phyloP scores from a whole-genome alignment of 2,329 filamentous ascomycete genomes.

The Trichophyton schoenleinii region DNA sequence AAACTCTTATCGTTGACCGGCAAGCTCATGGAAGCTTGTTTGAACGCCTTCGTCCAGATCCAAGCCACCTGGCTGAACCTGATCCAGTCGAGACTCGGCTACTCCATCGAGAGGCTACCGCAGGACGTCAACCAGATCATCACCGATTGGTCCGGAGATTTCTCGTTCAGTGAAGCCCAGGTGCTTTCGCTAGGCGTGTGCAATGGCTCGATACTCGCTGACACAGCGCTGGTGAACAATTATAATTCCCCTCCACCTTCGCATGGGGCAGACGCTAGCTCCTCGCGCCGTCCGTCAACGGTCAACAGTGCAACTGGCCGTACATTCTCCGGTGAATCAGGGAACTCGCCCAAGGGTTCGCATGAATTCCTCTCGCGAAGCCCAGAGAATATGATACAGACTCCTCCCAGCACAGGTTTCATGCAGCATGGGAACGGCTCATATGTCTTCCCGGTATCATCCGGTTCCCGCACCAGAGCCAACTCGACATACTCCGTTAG shows the following conservation, averaged over 20 bases:
- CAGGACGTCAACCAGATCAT: slow-evolving; percentile 60
- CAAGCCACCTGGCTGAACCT: slow-evolving; percentile 72
- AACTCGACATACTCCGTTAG: slow-evolving; percentile 43
- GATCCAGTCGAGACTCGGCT: slow-evolving; percentile 63
- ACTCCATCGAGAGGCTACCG: slow-evolving; percentile 55
- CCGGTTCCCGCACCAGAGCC: slow-evolving; percentile 39
- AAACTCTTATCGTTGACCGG: slow-evolving; percentile 70
- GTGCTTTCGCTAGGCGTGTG: slow-evolving; percentile 61
- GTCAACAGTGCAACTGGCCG: slow-evolving; percentile 39
- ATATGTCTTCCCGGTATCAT: slow-evolving; percentile 11
- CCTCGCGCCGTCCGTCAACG: slow-evolving; percentile 38
- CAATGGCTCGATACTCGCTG: slow-evolving; percentile 54
- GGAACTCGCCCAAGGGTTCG: slow-evolving; percentile 50
- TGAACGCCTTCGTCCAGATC: slow-evolving; percentile 71
- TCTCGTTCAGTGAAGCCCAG: slow-evolving; percentile 60
- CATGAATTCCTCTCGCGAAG: slow-evolving; percentile 56
- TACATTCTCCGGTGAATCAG: slow-evolving; percentile 50
- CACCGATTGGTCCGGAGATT: slow-evolving; percentile 65
- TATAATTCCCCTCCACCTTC: slow-evolving; percentile 43
- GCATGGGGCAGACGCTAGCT: slow-evolving; percentile 26
- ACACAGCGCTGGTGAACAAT: slow-evolving; percentile 46
- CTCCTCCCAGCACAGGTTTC: slow-evolving; percentile 27
- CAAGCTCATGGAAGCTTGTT: slow-evolving; percentile 68
- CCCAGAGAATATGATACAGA: slow-evolving; percentile 44
- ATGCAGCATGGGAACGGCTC: slow-evolving; percentile 20